phyloP scores from a whole-genome alignment of 768 basidiomycete genomes.

The Suillus fuscotomentosus region DNA sequence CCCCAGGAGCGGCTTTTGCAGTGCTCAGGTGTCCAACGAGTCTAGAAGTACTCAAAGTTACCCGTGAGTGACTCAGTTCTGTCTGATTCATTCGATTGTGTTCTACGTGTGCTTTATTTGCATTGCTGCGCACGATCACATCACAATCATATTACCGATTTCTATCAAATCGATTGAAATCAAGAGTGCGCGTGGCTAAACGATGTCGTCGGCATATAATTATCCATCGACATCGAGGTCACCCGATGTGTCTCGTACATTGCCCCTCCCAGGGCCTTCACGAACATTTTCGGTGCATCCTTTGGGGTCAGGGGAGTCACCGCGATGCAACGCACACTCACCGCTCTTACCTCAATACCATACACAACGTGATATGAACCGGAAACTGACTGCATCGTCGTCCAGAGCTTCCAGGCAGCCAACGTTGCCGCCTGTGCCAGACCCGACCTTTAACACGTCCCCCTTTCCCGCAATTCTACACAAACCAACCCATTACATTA shows the following conservation, averaged over 20 bases:
- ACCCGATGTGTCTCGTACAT: constrained; percentile 34
- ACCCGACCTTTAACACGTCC: constrained; percentile 22
- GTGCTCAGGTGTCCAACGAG: constrained; percentile 22
- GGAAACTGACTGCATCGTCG: constrained; percentile 43
- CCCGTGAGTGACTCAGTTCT: constrained; percentile 29
- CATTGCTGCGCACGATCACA: constrained; percentile 18
- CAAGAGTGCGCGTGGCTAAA: constrained; percentile 15
- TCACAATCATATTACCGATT: constrained; percentile 18
- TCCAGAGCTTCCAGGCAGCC: constrained; percentile 55
- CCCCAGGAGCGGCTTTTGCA: constrained; percentile 15
- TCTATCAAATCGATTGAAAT: constrained; percentile 28
- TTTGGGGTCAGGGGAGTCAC: constrained; percentile 17
- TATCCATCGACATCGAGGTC: constrained; percentile 24
- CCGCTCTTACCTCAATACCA: constrained; percentile 21
- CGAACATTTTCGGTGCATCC: constrained; percentile 31
- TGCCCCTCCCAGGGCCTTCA: constrained; percentile 19
- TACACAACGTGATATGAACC: constrained; percentile 34
- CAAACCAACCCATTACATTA: constrained; percentile 33
- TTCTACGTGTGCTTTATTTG: constrained; percentile 29
- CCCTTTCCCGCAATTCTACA: constrained; percentile 49
- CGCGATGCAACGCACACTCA: constrained; percentile 20
- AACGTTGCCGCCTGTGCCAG: constrained; percentile 45
- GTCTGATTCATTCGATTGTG: constrained; percentile 26
- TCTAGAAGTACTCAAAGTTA: constrained; percentile 16
- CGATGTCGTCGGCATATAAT: constrained; percentile 15